Percentiles rank a stretch among this genome's conserved stretches.
phyloP scores from a whole-genome alignment of 2,329 filamentous ascomycete genomes.

The Pseudocercospora musae region DNA sequence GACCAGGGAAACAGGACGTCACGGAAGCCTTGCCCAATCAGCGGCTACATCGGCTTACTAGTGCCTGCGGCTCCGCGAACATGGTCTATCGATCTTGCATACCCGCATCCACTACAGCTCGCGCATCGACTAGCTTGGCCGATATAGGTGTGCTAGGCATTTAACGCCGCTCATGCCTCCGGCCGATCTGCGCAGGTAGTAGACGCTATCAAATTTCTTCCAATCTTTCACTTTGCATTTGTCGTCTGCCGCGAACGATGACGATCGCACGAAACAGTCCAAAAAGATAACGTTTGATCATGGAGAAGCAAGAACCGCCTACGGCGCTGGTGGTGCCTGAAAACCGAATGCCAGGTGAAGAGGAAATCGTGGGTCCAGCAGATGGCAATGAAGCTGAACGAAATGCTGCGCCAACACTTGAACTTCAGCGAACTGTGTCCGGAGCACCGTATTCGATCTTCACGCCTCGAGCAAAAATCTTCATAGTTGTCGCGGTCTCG shows the following conservation, averaged over 20 bases:
- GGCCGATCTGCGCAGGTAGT: slow-evolving; percentile 6
- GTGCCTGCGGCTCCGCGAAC: slow-evolving; percentile 5
- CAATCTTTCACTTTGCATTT: not conserved
- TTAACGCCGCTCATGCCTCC: slow-evolving; percentile 7
- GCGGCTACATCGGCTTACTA: not conserved
- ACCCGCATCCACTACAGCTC: slow-evolving; percentile 1
- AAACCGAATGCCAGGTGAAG: not conserved
- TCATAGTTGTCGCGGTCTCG: slow-evolving; percentile 30
- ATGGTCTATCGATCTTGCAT: slow-evolving; percentile 9
- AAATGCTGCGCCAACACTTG: not conserved
- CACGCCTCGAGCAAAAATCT: slow-evolving; percentile 25
- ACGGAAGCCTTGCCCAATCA: not conserved
- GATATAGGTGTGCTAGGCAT: slow-evolving; percentile 6
- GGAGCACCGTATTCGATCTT: slow-evolving; percentile 31
- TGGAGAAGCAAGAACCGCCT: not conserved
- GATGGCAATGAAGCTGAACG: not conserved
- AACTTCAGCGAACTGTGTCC: slow-evolving; percentile 13
- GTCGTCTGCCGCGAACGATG: not conserved
- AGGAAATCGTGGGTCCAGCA: not conserved
- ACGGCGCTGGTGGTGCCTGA: not conserved
- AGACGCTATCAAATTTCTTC: not conserved
- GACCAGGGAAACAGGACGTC: not conserved
- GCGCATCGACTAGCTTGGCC: slow-evolving; percentile 7
- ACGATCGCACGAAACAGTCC: not conserved
- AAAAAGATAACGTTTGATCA: not conserved